Percentiles rank a stretch among this genome's conserved stretches.
These are phyloP conservation scores for Ophiostoma fasciatum DNA, from an alignment of 2,329 filamentous ascomycete species.

Conservation along the genomic window DNA sequence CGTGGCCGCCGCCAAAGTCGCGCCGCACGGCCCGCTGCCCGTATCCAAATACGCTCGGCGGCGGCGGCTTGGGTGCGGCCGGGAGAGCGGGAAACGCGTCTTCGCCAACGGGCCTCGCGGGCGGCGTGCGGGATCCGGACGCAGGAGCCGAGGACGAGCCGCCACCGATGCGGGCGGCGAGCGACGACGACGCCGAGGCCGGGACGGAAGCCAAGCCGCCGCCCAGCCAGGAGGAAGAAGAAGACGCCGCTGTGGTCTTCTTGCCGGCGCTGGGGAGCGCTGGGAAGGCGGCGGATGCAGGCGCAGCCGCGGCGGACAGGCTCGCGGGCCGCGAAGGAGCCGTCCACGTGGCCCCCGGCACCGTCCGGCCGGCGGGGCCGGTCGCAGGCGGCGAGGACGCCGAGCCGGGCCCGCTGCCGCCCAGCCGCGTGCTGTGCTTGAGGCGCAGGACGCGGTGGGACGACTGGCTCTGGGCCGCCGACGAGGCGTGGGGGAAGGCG, in stretches of 20 bases:
- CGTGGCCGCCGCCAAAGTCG: constrained; percentile 29
- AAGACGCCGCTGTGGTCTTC: background rate
- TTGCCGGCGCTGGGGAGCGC: constrained; percentile 21
- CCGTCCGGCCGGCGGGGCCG: constrained; percentile 5
- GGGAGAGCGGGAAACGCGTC: constrained; percentile 77
- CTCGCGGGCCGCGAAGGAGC: constrained; percentile 13
- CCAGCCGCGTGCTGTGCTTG: constrained; percentile 40
- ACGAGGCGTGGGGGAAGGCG: constrained; percentile 16
- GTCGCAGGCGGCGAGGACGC: constrained; percentile 6
- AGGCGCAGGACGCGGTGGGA: constrained; percentile 38
- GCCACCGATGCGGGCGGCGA: constrained; percentile 10
- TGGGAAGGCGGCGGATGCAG: constrained; percentile 28
- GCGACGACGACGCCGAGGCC: constrained; percentile 8
- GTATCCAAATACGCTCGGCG: constrained; percentile 47
- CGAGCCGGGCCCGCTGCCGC: constrained; percentile 18
- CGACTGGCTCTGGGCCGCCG: constrained; percentile 30
- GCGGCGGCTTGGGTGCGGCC: constrained; percentile 53
- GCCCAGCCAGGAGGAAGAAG: constrained; percentile 14
- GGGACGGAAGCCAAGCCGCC: constrained; percentile 6
- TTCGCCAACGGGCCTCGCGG: constrained; percentile 16
- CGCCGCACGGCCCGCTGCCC: constrained; percentile 39
- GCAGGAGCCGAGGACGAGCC: background rate
- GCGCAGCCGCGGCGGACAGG: constrained; percentile 7
- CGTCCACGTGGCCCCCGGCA: constrained; percentile 12
- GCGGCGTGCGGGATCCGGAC: constrained; percentile 1